Evolutionary conservation across 345 rosid genomes (phyloP), one percentile per base, ranked within the genome.

Genomic region (Boechera retrofracta): DNA sequence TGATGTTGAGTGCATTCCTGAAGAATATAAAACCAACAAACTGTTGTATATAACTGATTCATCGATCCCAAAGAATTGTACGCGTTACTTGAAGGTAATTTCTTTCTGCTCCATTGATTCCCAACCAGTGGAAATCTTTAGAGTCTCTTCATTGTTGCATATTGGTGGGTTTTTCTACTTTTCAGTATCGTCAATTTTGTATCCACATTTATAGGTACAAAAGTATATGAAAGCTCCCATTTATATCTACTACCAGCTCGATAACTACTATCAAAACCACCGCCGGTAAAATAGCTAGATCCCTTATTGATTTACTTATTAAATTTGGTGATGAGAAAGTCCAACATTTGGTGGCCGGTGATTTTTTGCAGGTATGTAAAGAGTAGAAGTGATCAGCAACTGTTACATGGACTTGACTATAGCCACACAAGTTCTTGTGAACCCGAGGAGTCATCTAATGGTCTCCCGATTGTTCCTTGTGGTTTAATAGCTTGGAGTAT

Each of bases 401-500:
- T 91, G 56, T 80, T 88, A 67, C 82, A 84, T 59, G 97, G 93
- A 66, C 69, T 67, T 11, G 76, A 83, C 64, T 78, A 74, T 67
- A 77, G 78, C 33, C 82, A 69, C 38, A 84, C 91, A 45, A 84
- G 91, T 80, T 77, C 91, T 56, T 91, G 97, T 80, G 83, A 86
- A 77, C 95, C 95, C 5, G 84, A 82, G 75, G 86, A 87, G 81
- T 86, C 66, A 68, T 67, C 79, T 61, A 83, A 89, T 74, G 89
- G 85, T 65, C 82, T 75, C 16, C 91, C 90, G 5, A 81, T 91
- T 61, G 85, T 89, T 69, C 97, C 95, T 69, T 91, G 97, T 67
- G 97, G 97, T 75, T 77, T 91, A 71, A 80, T 88, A 53, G 89
- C 97, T 10, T 91, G 97, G 97, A 89, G 97, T 86, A 84, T 91